Evolutionary conservation across 2,329 filamentous ascomycete genomes (phyloP), one percentile per base, ranked within the genome.

Genomic region (Trichoderma gracile): DNA sequence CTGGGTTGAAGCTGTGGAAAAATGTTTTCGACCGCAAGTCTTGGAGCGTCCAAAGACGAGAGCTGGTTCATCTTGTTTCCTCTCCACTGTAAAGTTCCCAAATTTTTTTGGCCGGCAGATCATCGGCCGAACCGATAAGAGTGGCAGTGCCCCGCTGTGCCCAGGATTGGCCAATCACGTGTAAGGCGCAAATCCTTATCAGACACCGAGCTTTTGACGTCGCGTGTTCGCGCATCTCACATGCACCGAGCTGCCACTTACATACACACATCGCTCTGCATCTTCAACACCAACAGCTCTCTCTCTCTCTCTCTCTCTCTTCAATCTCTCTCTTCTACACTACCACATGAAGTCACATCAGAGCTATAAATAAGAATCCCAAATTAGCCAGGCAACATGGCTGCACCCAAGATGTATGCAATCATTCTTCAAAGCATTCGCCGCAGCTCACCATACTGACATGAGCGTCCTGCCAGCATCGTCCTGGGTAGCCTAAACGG

Each of bases 401-500:
- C 79, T 68, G 76, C 76, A 21, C 77, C 79, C 50, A 84, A 84
- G 71, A 78, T 83, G 81, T 83, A 73, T 71, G 79, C 43, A 4
- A 21, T 21, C 8, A 1, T 49, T 19, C 17, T n/a, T 40, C 19
- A 19, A 30, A 33, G 17, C 21, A 12, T 25, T 7, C 10, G 14
- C 15, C 15, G 7, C 46, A 46, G 59, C 12, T 33, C n/a, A 42
- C 10, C 2, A 47, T 55, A 4, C 6, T 60, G 46, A 52, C 27
- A n/a, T 10, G 8, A 33, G 30, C 33, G 33, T 38, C 3, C 67
- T 19, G 42, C 2, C 64, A 92, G 89, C 65, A 88, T 95, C 71
- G 92, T 97, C 45, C 80, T 97, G 67, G 95, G 95, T 64, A 88
- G 88, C 73, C 83, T 96, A 68, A 89, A 93, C 73, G 94, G 94